Base-by-base conservation (phyloP, 768 basidiomycete species). In the Trametes gibbosa region DNA sequence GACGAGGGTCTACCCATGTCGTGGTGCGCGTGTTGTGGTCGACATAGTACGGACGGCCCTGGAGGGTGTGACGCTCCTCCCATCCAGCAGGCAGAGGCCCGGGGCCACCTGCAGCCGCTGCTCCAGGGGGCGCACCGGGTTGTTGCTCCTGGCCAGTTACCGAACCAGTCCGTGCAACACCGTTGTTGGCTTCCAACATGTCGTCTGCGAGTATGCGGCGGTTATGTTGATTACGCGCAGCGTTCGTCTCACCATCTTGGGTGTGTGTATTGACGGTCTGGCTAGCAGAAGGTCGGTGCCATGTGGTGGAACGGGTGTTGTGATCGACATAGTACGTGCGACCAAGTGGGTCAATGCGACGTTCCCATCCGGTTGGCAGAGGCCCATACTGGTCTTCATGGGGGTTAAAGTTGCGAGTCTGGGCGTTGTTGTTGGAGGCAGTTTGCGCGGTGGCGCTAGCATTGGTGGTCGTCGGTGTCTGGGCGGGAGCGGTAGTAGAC, bases 21-120 rank as follows among this genome's bases (percentile, higher is more conserved):
- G 97, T 98, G 19, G 97, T 98, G 48, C 97, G 86, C 12, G 96
- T 98, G 71, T 99, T 99, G 77, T 99, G 97, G 72, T 99, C 97
- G 50, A 99, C 97, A 73, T 97, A 99, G 76, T 99, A 99, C 2
- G 97, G 94, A 40, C 97, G 85, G 19, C 97, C 97, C 76, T 99
- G 97, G 0, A 95, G 95, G 2, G 97, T 99, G 75, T 95, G 96
- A 37, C 97, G 85, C 76, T 98, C 97, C 71, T 99, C 97, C 97
- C 97, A 99, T 2, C 97, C 97, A 59, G 95, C 90, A 2, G 97
- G 97, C 19, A 99, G 79, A 54, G 86, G 87, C 1, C 97, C 95
- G 23, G 57, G 56, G 1, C 84, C 79, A 3, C 95, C 96, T 37
- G 89, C 75, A n/a, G 84, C 84, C 9, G 90, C 89, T 25, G 71